Evolutionary conservation across 768 basidiomycete species (phyloP).

Genomic region (Tylopilus rubrobrunneus): DNA sequence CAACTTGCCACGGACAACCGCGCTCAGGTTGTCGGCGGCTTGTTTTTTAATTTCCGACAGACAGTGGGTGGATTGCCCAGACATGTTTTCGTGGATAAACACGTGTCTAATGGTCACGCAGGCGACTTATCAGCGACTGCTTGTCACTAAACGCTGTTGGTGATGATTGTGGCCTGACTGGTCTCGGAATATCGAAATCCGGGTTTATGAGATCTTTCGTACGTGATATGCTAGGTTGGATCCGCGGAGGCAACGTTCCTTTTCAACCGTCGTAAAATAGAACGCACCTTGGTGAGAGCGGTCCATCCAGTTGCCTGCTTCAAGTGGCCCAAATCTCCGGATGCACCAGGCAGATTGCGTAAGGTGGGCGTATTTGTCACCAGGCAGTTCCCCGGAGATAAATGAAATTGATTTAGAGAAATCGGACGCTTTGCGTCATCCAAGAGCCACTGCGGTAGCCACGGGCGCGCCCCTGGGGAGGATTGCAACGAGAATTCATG

Average conservation of each 20-base stretch:
- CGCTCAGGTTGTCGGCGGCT: slow-evolving; percentile 11
- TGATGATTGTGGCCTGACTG: not conserved
- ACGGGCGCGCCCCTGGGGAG: slow-evolving; percentile 22
- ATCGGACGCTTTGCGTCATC: slow-evolving; percentile 12
- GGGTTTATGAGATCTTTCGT: slow-evolving; percentile 1
- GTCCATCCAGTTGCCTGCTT: slow-evolving; percentile 13
- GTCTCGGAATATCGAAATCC: not conserved
- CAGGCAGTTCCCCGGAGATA: slow-evolving; percentile 22
- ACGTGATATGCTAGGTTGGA: not conserved
- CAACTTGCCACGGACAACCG: not conserved
- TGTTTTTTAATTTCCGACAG: slow-evolving; percentile 26
- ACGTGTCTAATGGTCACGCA: slow-evolving; percentile 6
- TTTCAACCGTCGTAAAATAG: slow-evolving; percentile 7
- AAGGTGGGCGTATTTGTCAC: slow-evolving; percentile 23
- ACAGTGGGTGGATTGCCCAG: slow-evolving; percentile 7
- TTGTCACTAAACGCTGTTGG: not conserved
- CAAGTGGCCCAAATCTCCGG: slow-evolving; percentile 6
- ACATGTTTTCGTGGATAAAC: not conserved
- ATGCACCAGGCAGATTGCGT: slow-evolving; percentile 9
- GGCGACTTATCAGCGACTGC: not conserved
- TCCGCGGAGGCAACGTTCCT: not conserved
- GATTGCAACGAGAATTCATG: slow-evolving; percentile 21
- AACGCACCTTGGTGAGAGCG: slow-evolving; percentile 1
- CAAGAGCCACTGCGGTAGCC: slow-evolving; percentile 14
- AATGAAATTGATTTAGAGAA: slow-evolving; percentile 23